Evolutionary conservation across 495 filamentous ascomycete genomes (phyloP).

Genomic region (Neurospora sp.): DNA sequence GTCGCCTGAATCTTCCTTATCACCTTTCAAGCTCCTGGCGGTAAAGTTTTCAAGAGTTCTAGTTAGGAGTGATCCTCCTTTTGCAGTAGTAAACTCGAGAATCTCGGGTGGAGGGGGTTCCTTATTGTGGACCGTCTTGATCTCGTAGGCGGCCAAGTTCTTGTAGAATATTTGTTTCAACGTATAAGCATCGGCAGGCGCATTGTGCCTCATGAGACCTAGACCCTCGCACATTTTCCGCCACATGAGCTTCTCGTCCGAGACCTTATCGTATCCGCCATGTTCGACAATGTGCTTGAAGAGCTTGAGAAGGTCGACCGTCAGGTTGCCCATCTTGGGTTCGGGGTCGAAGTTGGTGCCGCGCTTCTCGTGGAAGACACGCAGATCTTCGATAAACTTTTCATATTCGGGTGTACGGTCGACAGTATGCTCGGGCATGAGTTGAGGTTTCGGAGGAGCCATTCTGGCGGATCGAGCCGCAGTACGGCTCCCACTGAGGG

Average conservation of each 20-base stretch:
- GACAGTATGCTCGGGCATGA: constrained; percentile 27
- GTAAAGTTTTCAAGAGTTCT: constrained; percentile 65
- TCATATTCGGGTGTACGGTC: constrained; percentile 53
- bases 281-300: constrained; percentile 59
- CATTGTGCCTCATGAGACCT: constrained; percentile 47
- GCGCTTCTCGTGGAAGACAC: constrained; percentile 57
- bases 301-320: constrained; percentile 59
- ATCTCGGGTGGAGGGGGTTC: constrained; percentile 77
- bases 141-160: constrained; percentile 74
- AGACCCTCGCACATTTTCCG: constrained; percentile 59
- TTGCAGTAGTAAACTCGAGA: constrained; percentile 64
- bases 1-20: constrained; percentile 44
- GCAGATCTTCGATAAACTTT: constrained; percentile 58
- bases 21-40: constrained; percentile 28
- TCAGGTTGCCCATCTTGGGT: constrained; percentile 60
- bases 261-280: constrained; percentile 75
- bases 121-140: constrained; percentile 55
- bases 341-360: constrained; percentile 63
- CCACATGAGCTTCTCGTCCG: constrained; percentile 71
- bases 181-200: constrained; percentile 62
- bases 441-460: constrained; percentile 26
- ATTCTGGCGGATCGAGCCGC: constrained; percentile 20
- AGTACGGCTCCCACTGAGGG: constrained; percentile 10
- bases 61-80: constrained; percentile 64
- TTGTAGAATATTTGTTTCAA: constrained; percentile 78